Percentiles rank a stretch among this genome's conserved stretches.
Conservation (phyloP, 2,329 filamentous ascomycete genomes). For the Teratosphaeria gauchensis region DNA sequence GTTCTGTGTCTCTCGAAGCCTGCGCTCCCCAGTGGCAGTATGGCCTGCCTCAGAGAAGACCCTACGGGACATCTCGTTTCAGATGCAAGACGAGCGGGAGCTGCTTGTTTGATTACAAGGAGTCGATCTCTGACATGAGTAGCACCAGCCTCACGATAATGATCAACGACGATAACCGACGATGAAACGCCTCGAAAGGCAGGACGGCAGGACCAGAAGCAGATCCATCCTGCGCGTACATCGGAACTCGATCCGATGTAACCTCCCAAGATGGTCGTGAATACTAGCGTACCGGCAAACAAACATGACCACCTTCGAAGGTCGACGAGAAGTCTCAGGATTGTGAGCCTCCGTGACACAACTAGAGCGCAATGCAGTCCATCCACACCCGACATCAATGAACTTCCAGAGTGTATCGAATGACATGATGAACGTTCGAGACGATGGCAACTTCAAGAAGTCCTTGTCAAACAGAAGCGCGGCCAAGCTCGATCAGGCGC, state of each 20-base stretch:
- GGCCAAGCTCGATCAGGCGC: not conserved
- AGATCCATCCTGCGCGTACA: not conserved
- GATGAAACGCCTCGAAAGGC: not conserved
- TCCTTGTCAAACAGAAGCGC: not conserved
- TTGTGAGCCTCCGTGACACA: not conserved
- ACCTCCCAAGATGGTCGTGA: not conserved
- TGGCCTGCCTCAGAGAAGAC: not conserved
- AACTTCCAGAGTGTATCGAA: not conserved
- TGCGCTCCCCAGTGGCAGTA: not conserved
- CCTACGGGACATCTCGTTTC: not conserved
- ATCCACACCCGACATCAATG: not conserved
- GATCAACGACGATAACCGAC: not conserved
- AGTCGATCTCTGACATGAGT: not conserved
- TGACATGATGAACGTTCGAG: not conserved
- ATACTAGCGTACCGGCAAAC: not conserved
- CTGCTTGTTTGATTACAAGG: not conserved
- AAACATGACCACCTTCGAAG: not conserved
- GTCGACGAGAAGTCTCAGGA: not conserved
- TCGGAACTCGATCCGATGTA: not conserved
- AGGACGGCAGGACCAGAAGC: not conserved
- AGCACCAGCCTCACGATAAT: not conserved
- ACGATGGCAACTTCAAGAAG: not conserved
- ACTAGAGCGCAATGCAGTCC: not conserved
- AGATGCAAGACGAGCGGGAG: not conserved
- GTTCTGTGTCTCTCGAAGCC: not conserved